Percentiles rank a stretch among this genome's conserved stretches.
Conservation (phyloP, 2,329 filamentous ascomycete genomes). For the Fusarium nurragi region DNA sequence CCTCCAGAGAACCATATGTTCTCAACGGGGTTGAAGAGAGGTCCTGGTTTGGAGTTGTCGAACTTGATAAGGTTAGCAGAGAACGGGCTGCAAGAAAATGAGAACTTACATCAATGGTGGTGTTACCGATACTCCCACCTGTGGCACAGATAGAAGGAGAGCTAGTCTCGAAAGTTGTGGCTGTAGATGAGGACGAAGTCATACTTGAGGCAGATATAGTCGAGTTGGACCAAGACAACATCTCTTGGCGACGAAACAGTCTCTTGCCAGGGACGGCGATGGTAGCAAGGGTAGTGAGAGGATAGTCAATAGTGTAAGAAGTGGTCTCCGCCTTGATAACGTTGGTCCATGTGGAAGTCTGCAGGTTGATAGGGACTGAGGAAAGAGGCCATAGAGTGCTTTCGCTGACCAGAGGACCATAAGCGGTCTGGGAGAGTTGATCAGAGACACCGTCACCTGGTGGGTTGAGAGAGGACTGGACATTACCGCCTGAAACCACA, state of each 20-base stretch:
- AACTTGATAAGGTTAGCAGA: constrained; percentile 47
- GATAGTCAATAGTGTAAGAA: constrained; percentile 53
- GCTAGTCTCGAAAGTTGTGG: constrained; percentile 11
- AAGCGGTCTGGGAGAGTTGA: constrained; percentile 34
- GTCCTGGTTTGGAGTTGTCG: constrained; percentile 49
- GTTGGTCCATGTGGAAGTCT: constrained; percentile 54
- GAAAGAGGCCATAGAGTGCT: constrained; percentile 40
- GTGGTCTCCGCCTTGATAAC: constrained; percentile 52
- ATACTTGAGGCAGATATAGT: constrained; percentile 33
- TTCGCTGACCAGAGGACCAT: constrained; percentile 38
- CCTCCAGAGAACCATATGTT: constrained; percentile 56
- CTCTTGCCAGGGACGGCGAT: constrained; percentile 45
- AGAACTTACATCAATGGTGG: constrained; percentile 50
- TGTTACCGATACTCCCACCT: constrained; percentile 51
- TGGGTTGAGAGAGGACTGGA: constrained; percentile 22
- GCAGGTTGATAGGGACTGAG: constrained; percentile 39
- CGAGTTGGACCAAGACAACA: constrained; percentile 49
- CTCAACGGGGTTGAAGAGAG: constrained; percentile 53
- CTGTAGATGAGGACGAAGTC: constrained; percentile 4
- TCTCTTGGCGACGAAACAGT: constrained; percentile 44
- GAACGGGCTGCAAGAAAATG: neutral
- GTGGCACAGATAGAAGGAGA: constrained; percentile 42
- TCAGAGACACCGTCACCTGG: constrained; percentile 22
- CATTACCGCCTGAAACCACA: constrained; percentile 32
- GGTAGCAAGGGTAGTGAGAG: constrained; percentile 52